Evolutionary conservation across 2,329 filamentous ascomycete species (phyloP), one percentile per base, ranked within the genome.

Genomic region (Aaosphaeria pasadenensis): DNA sequence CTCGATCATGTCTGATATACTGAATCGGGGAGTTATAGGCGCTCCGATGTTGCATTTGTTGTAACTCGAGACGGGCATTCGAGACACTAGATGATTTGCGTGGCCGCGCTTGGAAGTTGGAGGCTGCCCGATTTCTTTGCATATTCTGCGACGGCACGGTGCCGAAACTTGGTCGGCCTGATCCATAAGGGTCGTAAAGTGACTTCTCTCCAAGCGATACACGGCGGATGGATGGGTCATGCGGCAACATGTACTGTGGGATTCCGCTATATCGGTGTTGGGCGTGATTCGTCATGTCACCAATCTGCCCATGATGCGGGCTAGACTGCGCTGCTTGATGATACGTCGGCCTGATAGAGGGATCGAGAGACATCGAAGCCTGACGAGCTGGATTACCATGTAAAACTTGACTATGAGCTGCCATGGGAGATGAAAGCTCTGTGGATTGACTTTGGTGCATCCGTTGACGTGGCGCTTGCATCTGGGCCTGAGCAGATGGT

Each of bases 201-300:
- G 17, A 24, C 17, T 24, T 24, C 4, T 66, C 52, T 3, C 35
- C 44, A 24, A 39, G 49, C 42, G 47, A 56, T n/a, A 42, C 44
- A 29, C 49, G 54, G 36, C 55, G 55, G 31, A 41, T 13, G 39
- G 33, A 36, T 50, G 41, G 17, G 49, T 42, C 48, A 11, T 48
- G 49, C 43, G 45, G 11, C 28, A 58, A 56, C 32, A 50, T 39
- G 6, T 51, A 40, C 13, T 54, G 55, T 30, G 41, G 11, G 4
- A 42, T 38, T n/a, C 51, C 49, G 13, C 48, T 45, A 7, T 46
- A 42, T 13, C 46, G 7, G 44, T 58, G 57, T 35, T 56, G 48
- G n/a, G 52, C 24, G 32, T 50, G 54, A 46, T 67, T 68, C 1
- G 63, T 63, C 58, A 66, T 55, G 35, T 70, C 59, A 3, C 52